Evolutionary conservation across 768 basidiomycete genomes (phyloP), one percentile per base, ranked within the genome.

Genomic region (Pleurotus eryngii): DNA sequence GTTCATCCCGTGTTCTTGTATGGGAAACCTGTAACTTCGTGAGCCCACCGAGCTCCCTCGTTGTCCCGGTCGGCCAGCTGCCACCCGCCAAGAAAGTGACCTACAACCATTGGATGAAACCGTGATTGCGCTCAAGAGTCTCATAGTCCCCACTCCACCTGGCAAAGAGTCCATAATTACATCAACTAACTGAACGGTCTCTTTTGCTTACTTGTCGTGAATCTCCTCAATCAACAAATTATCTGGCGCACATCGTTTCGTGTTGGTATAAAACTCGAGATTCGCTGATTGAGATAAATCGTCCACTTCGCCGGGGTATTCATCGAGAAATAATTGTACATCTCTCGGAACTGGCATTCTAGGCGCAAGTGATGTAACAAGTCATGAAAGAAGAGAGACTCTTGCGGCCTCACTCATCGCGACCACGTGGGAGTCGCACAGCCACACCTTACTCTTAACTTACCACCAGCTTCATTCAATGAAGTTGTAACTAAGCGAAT

Each of bases 51-150:
- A 15, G 12, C 15, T 26, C 26, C 18, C 51, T 38, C 35, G 51
- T 17, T 35, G 30, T 1, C 30, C 30, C 30, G 30, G 30, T 9
- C 9, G 30, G 30, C 30, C 30, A 9, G 30, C 30, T 9, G 30
- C 8, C 11, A 11, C 9, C 30, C 30, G 30, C 30, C 30, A 22
- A 35, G 37, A 54, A 42, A 54, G 30, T 45, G 43, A 73, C 88
- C 64, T 71, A 90, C 85, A 91, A 68, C 89, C 90, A 91, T 65
- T 91, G 89, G 45, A 91, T 86, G 67, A 81, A 90, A 1, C 83
- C 84, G 64, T 91, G 90, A 57, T 84, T 83, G 60, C 73, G 68
- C 67, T 92, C 90, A 27, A 92, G 74, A 59, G 74, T 80, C 27
- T 70, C 64, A 61, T 86, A 86, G 63, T 90, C 77, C 4, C 82